Evolutionary conservation across 805 yeast species (phyloP).

Genomic region (Ogataea kodamae): DNA sequence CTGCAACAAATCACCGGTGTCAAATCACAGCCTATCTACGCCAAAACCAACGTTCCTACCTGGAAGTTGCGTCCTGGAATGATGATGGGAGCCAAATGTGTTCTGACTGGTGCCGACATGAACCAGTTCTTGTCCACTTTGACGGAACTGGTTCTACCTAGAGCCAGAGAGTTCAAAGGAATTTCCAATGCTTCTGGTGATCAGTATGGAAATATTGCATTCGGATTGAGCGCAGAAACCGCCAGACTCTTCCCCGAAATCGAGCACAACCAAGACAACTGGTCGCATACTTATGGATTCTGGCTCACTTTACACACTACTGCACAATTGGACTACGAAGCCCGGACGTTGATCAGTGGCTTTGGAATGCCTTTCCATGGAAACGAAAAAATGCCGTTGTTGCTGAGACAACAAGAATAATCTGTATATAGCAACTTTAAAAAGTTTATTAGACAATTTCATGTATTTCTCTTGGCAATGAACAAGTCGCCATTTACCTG

Average conservation of each 20-base stretch:
- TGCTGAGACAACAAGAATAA: constrained; percentile 20
- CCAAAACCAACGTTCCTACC: constrained; percentile 74
- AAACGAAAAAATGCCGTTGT: constrained; percentile 39
- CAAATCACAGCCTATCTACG: constrained; percentile 69
- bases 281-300: constrained; percentile 85
- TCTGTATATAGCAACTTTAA: constrained; percentile 10
- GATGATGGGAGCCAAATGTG: constrained; percentile 87
- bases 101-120: constrained; percentile 75
- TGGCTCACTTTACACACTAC: constrained; percentile 81
- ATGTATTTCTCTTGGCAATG: constrained; percentile 1
- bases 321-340: constrained; percentile 87
- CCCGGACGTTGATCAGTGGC: constrained; percentile 78
- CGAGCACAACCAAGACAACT: constrained; percentile 82
- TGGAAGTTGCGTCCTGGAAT: constrained; percentile 88
- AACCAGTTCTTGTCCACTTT: constrained; percentile 81
- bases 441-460: constrained; percentile 1
- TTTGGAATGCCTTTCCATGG: constrained; percentile 77
- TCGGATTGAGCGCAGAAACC: constrained; percentile 78
- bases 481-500: constrained; percentile 5
- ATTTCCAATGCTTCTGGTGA: constrained; percentile 77
- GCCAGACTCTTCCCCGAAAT: constrained; percentile 88
- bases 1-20: constrained; percentile 93
- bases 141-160: constrained; percentile 89
- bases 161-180: constrained; percentile 84
- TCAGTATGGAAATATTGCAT: constrained; percentile 75